Evolutionary conservation across 495 filamentous ascomycete species (phyloP).

Genomic region (Annulohypoxylon nitens): DNA sequence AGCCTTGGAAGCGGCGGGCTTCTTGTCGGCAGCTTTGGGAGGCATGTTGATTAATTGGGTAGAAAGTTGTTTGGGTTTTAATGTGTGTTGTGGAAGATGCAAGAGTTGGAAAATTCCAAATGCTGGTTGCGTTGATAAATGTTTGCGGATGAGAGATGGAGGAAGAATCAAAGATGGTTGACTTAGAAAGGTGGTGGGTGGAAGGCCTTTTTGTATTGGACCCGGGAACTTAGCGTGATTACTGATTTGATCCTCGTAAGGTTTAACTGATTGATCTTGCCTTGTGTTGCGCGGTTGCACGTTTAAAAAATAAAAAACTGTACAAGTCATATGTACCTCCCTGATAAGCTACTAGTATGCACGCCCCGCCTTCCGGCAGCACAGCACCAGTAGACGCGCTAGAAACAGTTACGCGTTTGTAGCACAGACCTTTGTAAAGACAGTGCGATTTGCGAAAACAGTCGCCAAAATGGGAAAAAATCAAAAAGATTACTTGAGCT

Average conservation of each 20-base stretch:
- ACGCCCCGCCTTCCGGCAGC: conserved; percentile 26
- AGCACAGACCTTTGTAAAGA: conserved; percentile 19
- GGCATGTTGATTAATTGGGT: conserved; percentile 76
- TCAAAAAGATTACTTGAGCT: conserved; percentile 1
- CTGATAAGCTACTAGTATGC: conserved; percentile 29
- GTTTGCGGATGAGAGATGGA: conserved; percentile 57
- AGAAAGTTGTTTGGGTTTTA: conserved; percentile 36
- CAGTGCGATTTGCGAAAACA: conserved; percentile 30
- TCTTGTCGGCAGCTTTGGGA: conserved; percentile 98
- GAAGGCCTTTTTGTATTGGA: conserved; percentile 65
- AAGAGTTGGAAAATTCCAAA: conserved; percentile 45
- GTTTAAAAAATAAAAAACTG: conserved; percentile 34
- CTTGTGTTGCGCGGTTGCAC: conserved; percentile 39
- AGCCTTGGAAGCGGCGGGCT: conserved; percentile 97
- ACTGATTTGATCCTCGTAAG: conserved; percentile 59
- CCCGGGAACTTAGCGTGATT: conserved; percentile 60
- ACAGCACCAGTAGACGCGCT: conserved; percentile 39
- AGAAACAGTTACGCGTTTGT: conserved; percentile 38
- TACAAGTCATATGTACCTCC: conserved; percentile 22
- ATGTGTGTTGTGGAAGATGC: conserved; percentile 49
- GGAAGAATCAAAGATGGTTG: conserved; percentile 60
- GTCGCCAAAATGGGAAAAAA: conserved; percentile 37
- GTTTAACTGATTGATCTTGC: conserved; percentile 58
- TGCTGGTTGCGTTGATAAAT: conserved; percentile 46
- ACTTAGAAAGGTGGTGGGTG: conserved; percentile 62